These are phyloP conservation scores for Lactuca sativa DNA, from an alignment of 129 eudicot species.

Conservation along the genomic window DNA sequence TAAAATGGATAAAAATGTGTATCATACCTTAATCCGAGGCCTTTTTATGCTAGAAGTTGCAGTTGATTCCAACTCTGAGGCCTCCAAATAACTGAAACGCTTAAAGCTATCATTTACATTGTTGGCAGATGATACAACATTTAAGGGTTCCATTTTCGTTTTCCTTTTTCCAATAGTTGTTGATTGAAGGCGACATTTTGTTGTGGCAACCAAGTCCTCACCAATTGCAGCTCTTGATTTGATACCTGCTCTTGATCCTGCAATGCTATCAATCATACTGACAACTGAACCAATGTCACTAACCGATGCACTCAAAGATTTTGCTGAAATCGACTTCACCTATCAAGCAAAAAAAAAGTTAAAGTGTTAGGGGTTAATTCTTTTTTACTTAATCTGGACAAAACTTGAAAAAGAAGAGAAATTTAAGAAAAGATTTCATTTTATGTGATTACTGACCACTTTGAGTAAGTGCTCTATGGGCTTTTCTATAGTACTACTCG, in stretches of 20 bases:
- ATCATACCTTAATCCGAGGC: conserved; percentile 32
- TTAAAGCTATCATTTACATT: conserved; percentile 27
- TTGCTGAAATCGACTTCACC: conserved; percentile 26
- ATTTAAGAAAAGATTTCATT: background rate
- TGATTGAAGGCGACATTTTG: conserved; percentile 23
- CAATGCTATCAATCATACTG: conserved; percentile 32
- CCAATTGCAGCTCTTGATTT: conserved; percentile 41
- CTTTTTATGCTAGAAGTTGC: conserved; percentile 35
- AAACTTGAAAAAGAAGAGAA: too few species aligned
- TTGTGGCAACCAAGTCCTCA: conserved; percentile 34
- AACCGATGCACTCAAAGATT: conserved; percentile 26
- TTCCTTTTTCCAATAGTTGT: conserved; percentile 25
- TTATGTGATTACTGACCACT: conserved; percentile 48
- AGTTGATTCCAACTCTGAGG: conserved; percentile 37
- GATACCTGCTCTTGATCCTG: conserved; percentile 39
- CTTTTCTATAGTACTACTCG: conserved; percentile 54
- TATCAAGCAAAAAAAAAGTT: background rate
- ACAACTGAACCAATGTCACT: conserved; percentile 36
- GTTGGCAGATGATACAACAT: conserved; percentile 27
- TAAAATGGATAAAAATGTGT: background rate
- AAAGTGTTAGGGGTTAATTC: background rate
- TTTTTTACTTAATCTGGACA: too few species aligned
- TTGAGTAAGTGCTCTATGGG: conserved; percentile 66
- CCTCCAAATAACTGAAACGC: conserved; percentile 18
- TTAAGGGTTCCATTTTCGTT: conserved; percentile 17